Evolutionary conservation across 208 protist genomes (phyloP).

Genomic region (Porcisia deanei): DNA sequence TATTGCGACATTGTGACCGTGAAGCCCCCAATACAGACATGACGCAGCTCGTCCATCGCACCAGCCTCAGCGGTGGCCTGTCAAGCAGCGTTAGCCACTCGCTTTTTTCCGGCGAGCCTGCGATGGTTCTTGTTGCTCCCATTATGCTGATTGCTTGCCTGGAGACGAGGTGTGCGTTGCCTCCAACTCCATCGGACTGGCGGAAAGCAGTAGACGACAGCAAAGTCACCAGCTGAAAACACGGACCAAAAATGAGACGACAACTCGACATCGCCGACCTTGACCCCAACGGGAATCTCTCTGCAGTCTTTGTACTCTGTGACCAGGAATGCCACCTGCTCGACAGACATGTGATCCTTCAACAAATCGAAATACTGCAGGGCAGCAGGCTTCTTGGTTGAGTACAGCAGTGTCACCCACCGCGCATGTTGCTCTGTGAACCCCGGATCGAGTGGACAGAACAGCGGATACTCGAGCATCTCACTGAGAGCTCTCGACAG

Average conservation of each 20-base stretch:
- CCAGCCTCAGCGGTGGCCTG: not conserved
- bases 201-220: constrained; percentile 66
- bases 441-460: constrained; percentile 58
- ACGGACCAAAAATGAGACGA: constrained; percentile 61
- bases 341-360: constrained; percentile 47
- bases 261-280: constrained; percentile 42
- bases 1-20: no score
- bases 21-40: not conserved
- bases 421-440: constrained; percentile 75
- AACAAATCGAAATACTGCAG: constrained; percentile 42
- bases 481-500: constrained; percentile 66
- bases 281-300: constrained; percentile 40
- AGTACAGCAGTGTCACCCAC: constrained; percentile 72
- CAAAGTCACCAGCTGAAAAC: constrained; percentile 57
- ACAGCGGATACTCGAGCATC: constrained; percentile 57
- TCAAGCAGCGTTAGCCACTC: not conserved
- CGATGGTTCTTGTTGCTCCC: not conserved
- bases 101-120: constrained; percentile 19
- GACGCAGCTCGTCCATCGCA: not conserved
- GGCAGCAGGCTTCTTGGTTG: constrained; percentile 31
- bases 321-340: constrained; percentile 45
- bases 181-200: constrained; percentile 40
- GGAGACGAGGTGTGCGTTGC: not conserved
- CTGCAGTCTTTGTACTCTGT: constrained; percentile 33
- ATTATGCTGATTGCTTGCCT: not conserved